A percentile compares a stretch with the other conserved stretches of the same genome.
Conservation (phyloP, 768 basidiomycete species). For the Termitomyces sp. region DNA sequence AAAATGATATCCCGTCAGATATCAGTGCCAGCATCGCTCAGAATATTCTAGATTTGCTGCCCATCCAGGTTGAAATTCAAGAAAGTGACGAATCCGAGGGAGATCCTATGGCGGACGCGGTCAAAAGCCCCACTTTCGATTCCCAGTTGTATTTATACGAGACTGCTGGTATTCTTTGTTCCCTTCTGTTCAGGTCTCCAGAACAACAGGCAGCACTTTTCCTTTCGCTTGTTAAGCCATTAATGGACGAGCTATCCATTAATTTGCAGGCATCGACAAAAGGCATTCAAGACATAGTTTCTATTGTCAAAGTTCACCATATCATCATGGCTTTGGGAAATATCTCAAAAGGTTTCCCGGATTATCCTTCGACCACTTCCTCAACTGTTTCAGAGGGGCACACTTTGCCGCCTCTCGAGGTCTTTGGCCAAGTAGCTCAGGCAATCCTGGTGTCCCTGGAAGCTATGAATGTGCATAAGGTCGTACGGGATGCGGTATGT, state of each 20-base stretch:
- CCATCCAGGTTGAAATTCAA: slow-evolving; percentile 72
- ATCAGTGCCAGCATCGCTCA: slow-evolving; percentile 70
- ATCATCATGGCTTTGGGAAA: slow-evolving; percentile 92
- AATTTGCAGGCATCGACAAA: slow-evolving; percentile 54
- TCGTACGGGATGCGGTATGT: slow-evolving; percentile 89
- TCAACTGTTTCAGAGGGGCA: slow-evolving; percentile 60
- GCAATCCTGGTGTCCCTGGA: slow-evolving; percentile 85
- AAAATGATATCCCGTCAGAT: slow-evolving; percentile 70
- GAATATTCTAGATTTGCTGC: slow-evolving; percentile 72
- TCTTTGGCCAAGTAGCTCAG: slow-evolving; percentile 84
- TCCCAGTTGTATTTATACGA: slow-evolving; percentile 95
- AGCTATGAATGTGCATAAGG: slow-evolving; percentile 81
- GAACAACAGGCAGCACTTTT: slow-evolving; percentile 67
- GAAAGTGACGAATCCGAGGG: slow-evolving; percentile 69
- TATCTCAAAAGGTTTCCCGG: slow-evolving; percentile 95
- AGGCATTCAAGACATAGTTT: slow-evolving; percentile 60
- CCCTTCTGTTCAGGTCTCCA: slow-evolving; percentile 62
- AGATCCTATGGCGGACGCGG: slow-evolving; percentile 77
- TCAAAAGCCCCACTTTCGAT: slow-evolving; percentile 74
- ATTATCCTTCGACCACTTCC: slow-evolving; percentile 63
- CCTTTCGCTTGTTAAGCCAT: slow-evolving; percentile 76
- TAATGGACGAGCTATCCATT: slow-evolving; percentile 67
- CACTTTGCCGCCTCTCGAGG: slow-evolving; percentile 65
- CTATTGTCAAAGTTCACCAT: slow-evolving; percentile 90
- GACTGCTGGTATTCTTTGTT: slow-evolving; percentile 80